A percentile compares a stretch with the other conserved stretches of the same genome.
Conservation (phyloP, 208 protist genomes). For the Strigomonas culicis region DNA sequence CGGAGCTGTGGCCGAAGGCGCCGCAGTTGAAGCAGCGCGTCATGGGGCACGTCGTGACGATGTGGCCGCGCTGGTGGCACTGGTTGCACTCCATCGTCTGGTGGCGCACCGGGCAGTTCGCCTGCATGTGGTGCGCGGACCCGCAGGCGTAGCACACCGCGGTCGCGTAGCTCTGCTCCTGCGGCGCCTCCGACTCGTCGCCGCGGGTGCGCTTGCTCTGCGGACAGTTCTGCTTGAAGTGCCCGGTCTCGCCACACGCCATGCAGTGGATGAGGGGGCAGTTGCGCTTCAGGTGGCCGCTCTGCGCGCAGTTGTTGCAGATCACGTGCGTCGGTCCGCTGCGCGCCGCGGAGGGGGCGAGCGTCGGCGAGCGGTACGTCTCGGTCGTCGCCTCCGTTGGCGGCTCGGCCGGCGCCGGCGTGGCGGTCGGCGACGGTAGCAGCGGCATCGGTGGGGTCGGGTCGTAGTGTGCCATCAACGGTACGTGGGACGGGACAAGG, state of each 20-base stretch:
- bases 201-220: constrained; percentile 12
- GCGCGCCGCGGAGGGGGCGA: constrained; percentile 34
- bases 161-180: constrained; percentile 7
- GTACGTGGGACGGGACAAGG: constrained; percentile 18
- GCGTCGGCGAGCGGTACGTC: constrained; percentile 38
- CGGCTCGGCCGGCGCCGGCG: not conserved
- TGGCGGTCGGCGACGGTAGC: not conserved
- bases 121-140: constrained; percentile 68
- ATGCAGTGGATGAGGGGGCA: constrained; percentile 23
- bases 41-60: constrained; percentile 75
- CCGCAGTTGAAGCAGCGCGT: constrained; percentile 90
- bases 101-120: constrained; percentile 55
- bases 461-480: constrained; percentile 2
- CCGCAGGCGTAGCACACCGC: constrained; percentile 74
- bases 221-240: constrained; percentile 20
- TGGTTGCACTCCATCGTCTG: constrained; percentile 78
- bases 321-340: constrained; percentile 52
- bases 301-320: constrained; percentile 44
- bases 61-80: constrained; percentile 80
- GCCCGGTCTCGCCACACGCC: constrained; percentile 7
- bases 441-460: constrained; percentile 6
- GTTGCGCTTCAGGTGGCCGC: constrained; percentile 67
- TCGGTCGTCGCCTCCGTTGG: not conserved
- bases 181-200: constrained; percentile 9
- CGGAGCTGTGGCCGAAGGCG: constrained; percentile 78